Percentiles rank a stretch among this genome's conserved stretches.
Conservation (phyloP, 2,329 filamentous ascomycete genomes). For the Alternaria arborescens region DNA sequence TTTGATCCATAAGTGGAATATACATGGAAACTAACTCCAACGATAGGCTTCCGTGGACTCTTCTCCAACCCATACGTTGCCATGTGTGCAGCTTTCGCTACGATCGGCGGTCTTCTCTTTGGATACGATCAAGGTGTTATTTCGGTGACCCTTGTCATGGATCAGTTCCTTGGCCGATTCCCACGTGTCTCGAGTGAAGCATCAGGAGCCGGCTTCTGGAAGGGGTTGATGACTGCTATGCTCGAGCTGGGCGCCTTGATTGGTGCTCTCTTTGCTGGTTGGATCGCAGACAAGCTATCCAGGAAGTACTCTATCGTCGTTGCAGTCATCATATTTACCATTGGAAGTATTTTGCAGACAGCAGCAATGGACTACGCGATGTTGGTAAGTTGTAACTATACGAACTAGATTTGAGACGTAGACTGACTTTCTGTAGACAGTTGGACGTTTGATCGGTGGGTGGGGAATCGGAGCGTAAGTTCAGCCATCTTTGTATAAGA, state of each 20-base stretch:
- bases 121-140: conserved; percentile 60
- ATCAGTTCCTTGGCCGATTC: conserved; percentile 60
- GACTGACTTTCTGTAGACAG: conserved; percentile 30
- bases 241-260: conserved; percentile 62
- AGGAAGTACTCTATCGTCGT: conserved; percentile 62
- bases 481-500: not conserved
- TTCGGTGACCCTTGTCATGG: conserved; percentile 61
- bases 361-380: conserved; percentile 61
- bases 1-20: not conserved
- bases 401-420: not conserved
- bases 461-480: conserved; percentile 61
- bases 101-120: conserved; percentile 60
- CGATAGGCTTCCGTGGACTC: conserved; percentile 57
- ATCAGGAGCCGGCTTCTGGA: conserved; percentile 56
- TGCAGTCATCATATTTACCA: conserved; percentile 60
- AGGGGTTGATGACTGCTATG: conserved; percentile 62
- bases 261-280: conserved; percentile 51
- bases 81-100: conserved; percentile 61
- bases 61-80: conserved; percentile 60
- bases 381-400: conserved; percentile 38
- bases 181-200: conserved; percentile 53
- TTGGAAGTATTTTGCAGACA: conserved; percentile 63
- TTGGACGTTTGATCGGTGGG: conserved; percentile 61
- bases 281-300: conserved; percentile 62
- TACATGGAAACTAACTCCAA: conserved; percentile 9